Conservation (phyloP, 2,329 filamentous ascomycete genomes). For the Colletotrichum sp. region DNA sequence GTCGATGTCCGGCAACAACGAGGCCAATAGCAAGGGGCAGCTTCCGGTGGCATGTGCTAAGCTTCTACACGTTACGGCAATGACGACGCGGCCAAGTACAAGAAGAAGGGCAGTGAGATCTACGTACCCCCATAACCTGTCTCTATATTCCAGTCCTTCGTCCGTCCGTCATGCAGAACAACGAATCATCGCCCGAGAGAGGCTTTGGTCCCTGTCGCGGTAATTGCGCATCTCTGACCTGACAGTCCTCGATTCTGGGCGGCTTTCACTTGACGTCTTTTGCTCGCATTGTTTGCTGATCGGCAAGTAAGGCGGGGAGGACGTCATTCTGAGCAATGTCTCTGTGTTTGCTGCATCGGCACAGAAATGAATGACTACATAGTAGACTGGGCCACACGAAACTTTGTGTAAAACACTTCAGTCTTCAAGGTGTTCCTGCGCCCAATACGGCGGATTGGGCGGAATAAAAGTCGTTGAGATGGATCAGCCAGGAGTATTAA, state of each 20-base stretch:
- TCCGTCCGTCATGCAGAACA: not conserved
- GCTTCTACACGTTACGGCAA: conserved; percentile 1
- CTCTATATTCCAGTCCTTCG: not conserved
- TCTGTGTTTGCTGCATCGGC: not conserved
- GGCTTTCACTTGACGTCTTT: conserved; percentile 8
- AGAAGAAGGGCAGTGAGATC: not conserved
- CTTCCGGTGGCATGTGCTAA: not conserved
- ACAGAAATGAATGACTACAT: not conserved
- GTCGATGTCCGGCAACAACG: not conserved
- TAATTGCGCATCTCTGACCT: conserved; percentile 16
- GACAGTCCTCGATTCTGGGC: not conserved
- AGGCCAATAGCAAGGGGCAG: not conserved
- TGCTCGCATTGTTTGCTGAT: conserved; percentile 2
- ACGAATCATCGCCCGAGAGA: not conserved
- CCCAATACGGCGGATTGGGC: not conserved
- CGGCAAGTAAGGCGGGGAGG: not conserved
- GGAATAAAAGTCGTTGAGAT: not conserved
- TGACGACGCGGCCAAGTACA: not conserved
- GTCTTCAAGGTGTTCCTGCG: not conserved
- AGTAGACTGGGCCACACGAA: not conserved
- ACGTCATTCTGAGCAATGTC: not conserved
- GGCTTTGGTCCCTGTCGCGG: not conserved
- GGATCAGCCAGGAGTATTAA: not conserved
- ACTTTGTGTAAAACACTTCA: not conserved
- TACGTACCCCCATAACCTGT: conserved; percentile 1